Base-by-base conservation (phyloP, 2,329 filamentous ascomycete genomes). In the Pestalotiopsis sp. region DNA sequence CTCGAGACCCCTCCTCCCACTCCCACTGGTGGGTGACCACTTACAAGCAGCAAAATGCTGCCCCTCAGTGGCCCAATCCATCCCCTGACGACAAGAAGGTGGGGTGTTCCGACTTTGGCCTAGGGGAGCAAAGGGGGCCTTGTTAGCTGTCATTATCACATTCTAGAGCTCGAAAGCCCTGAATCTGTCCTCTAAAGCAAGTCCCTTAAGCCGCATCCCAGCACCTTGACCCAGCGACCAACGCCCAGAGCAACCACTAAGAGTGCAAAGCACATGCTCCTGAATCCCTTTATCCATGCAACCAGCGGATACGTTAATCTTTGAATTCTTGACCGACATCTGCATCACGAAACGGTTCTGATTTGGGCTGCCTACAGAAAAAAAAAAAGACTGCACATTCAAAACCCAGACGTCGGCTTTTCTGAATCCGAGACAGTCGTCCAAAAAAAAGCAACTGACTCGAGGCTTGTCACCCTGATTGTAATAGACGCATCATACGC, bases 91-190 rank as follows among this genome's bases (percentile, higher is more conserved):
- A 20, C 17, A n/a, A 52, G 45, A 52, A 52, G 45, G 45, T 52
- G 45, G 45, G 45, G 45, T 52, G 45, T 52, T 20, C 45, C 45
- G 45, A n/a, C 45, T 52, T 52, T 52, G 45, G 45, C 17, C 45
- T 52, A 52, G 31, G 31, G 31, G 31, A 36, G 45, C 59, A 36
- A 17, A 62, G 38, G 31, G 59, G 59, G 59, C 59, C 59, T 62
- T 62, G 59, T 62, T 36, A 62, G 14, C 59, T 62, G 59, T 62
- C 59, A 62, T 62, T 62, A 62, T 39, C 59, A 39, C 59, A 27
- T 62, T 36, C 27, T 39, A 62, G 59, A 27, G 31, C 36, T 62
- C 13, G 59, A 36, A 62, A 36, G 25, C 59, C 59, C 59, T 62
- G 59, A 62, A 36, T 62, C 13, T 62, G 25, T 62, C 25, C 59